Percentiles rank a stretch among this genome's conserved stretches.
Conservation (phyloP, 768 basidiomycete species). For the Megacollybia marginata region DNA sequence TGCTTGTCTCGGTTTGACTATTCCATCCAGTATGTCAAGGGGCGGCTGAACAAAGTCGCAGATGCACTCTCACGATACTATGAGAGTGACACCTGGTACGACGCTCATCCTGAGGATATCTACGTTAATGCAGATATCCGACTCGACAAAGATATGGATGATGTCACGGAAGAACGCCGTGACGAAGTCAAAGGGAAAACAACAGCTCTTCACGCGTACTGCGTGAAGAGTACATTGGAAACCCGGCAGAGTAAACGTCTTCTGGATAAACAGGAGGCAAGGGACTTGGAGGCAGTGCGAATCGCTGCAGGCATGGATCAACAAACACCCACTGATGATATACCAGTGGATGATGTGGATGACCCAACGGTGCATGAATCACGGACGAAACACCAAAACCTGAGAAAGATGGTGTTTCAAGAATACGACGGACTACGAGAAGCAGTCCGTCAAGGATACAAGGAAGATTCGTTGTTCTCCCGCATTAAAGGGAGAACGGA, state of each 20-base stretch:
- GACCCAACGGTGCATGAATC: not conserved
- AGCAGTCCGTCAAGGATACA: no score
- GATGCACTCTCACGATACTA: constrained; percentile 6
- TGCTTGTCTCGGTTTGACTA: constrained; percentile 10
- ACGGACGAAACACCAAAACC: not conserved
- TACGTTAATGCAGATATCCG: constrained; percentile 5
- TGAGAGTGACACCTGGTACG: not conserved
- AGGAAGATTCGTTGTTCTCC: not conserved
- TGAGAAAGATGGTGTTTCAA: not conserved
- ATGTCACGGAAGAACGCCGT: not conserved
- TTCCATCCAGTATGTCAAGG: constrained; percentile 3
- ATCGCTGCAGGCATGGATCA: not conserved
- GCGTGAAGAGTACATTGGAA: not conserved
- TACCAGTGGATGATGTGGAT: no score
- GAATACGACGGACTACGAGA: no score
- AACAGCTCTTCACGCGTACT: not conserved
- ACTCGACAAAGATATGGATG: constrained; percentile 2
- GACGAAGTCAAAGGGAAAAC: not conserved
- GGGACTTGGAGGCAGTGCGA: not conserved
- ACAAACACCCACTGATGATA: not conserved
- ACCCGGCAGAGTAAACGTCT: not conserved
- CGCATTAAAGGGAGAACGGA: no score
- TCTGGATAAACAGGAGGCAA: not conserved
- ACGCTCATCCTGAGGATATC: not conserved
- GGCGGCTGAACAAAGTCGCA: not conserved